Percentiles rank a stretch among this genome's conserved stretches.
Conservation (phyloP, 129 eudicot species). For the Chrysanthemum makinoi region DNA sequence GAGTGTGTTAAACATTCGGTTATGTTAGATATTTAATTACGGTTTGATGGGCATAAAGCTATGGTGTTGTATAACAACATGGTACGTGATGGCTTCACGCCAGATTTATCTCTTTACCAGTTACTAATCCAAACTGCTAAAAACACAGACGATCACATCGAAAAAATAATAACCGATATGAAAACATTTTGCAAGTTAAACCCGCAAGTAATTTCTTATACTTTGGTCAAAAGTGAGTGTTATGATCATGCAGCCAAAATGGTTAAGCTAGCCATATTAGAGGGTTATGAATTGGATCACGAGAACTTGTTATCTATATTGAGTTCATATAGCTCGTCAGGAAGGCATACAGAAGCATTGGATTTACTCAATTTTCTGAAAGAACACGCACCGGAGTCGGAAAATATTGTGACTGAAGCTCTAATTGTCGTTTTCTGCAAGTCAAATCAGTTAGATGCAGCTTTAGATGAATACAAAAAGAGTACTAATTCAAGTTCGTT, state of each 20-base stretch:
- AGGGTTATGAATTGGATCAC: conserved; percentile 58
- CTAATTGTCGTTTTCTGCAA: conserved; percentile 60
- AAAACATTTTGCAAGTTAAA: conserved; percentile 44
- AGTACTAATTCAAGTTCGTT: conserved; percentile 30
- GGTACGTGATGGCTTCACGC: conserved; percentile 65
- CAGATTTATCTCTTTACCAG: conserved; percentile 65
- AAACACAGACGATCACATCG: conserved; percentile 43
- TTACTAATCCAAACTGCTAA: conserved; percentile 57
- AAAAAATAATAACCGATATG: conserved; percentile 53
- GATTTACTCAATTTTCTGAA: conserved; percentile 54
- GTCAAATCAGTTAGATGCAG: conserved; percentile 57
- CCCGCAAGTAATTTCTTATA: conserved; percentile 50
- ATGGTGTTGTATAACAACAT: conserved; percentile 63
- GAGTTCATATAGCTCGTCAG: conserved; percentile 67
- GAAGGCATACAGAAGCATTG: conserved; percentile 62
- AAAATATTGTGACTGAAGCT: conserved; percentile 55
- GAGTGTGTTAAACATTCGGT: conserved; percentile 74
- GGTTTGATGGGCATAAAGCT: conserved; percentile 57
- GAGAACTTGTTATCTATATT: conserved; percentile 60
- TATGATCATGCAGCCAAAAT: conserved; percentile 53
- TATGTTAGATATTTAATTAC: conserved; percentile 64
- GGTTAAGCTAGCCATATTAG: conserved; percentile 45
- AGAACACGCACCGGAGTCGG: conserved; percentile 45
- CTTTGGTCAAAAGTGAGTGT: conserved; percentile 64
- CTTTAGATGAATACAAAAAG: conserved; percentile 61